Conservation (phyloP, 306 rosid species). For the Ziziphus jujuba region DNA sequence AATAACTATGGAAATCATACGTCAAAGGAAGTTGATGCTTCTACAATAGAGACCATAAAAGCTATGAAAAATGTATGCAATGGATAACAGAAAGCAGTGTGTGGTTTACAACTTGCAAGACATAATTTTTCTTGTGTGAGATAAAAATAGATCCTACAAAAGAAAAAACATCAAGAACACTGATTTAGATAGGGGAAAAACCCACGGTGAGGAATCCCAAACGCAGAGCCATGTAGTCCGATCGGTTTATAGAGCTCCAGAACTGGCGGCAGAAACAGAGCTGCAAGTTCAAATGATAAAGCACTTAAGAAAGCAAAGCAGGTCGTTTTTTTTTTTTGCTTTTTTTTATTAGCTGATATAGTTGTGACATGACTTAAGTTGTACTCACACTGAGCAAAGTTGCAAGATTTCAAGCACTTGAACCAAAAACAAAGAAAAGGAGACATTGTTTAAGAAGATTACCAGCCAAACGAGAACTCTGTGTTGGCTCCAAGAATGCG, state of each 20-base stretch:
- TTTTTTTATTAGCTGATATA: too few relatives aligned
- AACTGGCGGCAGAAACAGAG: conserved; percentile 93
- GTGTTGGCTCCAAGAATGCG: conserved; percentile 91
- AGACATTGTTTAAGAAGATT: too few relatives aligned
- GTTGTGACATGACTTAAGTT: too few relatives aligned
- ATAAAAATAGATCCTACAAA: neutral
- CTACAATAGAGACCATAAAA: conserved; percentile 36
- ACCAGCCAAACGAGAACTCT: conserved; percentile 93
- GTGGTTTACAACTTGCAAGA: neutral
- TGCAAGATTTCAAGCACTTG: too few relatives aligned
- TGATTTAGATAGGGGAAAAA: conserved; percentile 7
- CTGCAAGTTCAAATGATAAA: conserved; percentile 46
- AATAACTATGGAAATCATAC: conserved; percentile 87
- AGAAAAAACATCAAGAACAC: neutral
- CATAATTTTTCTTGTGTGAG: neutral
- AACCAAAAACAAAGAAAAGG: neutral
- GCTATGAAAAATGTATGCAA: conserved; percentile 9
- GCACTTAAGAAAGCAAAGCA: conserved; percentile 6
- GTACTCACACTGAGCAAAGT: too few relatives aligned
- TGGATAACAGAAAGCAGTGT: neutral
- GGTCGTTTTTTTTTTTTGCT: too few relatives aligned
- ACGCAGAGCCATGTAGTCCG: conserved; percentile 92
- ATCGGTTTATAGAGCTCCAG: conserved; percentile 81
- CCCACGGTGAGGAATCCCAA: conserved; percentile 81
- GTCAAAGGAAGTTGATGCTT: conserved; percentile 73